Evolutionary conservation across 2,329 filamentous ascomycete genomes (phyloP), one percentile per base, ranked within the genome.

Genomic region (Coniochaeta pulveracea): DNA sequence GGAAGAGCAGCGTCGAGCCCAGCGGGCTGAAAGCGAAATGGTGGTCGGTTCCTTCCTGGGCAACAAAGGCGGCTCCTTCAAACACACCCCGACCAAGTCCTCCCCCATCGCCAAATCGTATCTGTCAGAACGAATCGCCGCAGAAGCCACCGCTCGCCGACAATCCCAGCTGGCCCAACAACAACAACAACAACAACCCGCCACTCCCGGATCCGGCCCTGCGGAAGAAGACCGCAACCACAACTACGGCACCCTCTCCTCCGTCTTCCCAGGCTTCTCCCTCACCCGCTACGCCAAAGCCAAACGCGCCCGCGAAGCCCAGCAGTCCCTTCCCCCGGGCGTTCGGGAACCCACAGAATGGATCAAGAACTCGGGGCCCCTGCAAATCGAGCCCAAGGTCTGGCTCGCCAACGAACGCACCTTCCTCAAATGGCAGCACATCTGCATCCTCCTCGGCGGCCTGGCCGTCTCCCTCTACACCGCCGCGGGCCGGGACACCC

Each of bases 351-450:
- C 91, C 2, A 75, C 72, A 7, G 69, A 76, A 43, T 93, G 89
- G 78, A 84, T 98, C 66, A 98, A 98, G 64, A 93, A 98, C 57
- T 73, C 81, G 21, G 89, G 91, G 3, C 83, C 86, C 22, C 72
- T 96, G 43, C 82, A 86, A 51, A 85, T 98, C 37, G 91, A 98
- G 61, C 86, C 85, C 40, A 98, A 98, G 60, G 89, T 98, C 19
- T 98, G 91, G 89, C 78, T 98, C 37, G 91, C 91, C 35, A 98
- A 98, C 57, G 89, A 98, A 61, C 80, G 91, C 40, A 98, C 91
- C 0, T 98, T 95, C 54, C 80, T 98, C 57, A 96, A 95, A 58
- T 98, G 91, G 91, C 85, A 96, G 63, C 88, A 96, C 55, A 86
- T 98, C 48, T 80, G 77, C 40, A 76, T 98, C 31, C 68, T 98